Evolutionary conservation across 2,329 filamentous ascomycete species (phyloP), one percentile per base, ranked within the genome.

Genomic region (Orbilia ellipsospora): DNA sequence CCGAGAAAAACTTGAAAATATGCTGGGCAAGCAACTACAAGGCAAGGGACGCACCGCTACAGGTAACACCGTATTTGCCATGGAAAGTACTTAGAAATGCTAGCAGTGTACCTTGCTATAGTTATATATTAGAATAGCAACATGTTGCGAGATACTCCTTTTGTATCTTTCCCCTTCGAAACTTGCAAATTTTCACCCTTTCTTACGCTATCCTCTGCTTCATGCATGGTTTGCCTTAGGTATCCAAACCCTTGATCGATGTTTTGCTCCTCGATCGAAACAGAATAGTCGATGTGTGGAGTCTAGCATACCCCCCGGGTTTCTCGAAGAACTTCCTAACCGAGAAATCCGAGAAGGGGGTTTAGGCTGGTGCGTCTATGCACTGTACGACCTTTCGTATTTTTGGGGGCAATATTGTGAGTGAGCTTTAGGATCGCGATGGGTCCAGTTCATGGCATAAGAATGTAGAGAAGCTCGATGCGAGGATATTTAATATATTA

Each of bases 351-450:
- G 65, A 69, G 54, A 26, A 57, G 56, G 48, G 44, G 31, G 36
- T 68, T 68, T 68, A 68, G 64, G 64, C 64, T 68, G 64, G 64
- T 68, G 64, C 64, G 64, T 68, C 64, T 68, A 68, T 68, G 64
- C 64, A 44, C 48, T 31, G 42, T 55, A 52, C 31, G 42, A 23
- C 44, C 44, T 48, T 48, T 15, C 12, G 44, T 18, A n/a, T 48
- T 48, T 15, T n/a, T 44, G 40, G 10, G 42, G 44, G 13, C 44
- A 48, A 48, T n/a, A 48, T 15, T 15, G 44, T n/a, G 16, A 18
- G 44, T 7, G 44, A 44, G 48, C 26, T 51, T 60, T 60, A 67
- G 65, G 56, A 69, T 62, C 48, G 45, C 28, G 59, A 50, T 16
- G 23, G 40, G 40, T 36, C 31, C 31, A 10, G 31, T 36, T 36